phyloP scores from a whole-genome alignment of 306 rosid genomes.

The Malus asiatica region DNA sequence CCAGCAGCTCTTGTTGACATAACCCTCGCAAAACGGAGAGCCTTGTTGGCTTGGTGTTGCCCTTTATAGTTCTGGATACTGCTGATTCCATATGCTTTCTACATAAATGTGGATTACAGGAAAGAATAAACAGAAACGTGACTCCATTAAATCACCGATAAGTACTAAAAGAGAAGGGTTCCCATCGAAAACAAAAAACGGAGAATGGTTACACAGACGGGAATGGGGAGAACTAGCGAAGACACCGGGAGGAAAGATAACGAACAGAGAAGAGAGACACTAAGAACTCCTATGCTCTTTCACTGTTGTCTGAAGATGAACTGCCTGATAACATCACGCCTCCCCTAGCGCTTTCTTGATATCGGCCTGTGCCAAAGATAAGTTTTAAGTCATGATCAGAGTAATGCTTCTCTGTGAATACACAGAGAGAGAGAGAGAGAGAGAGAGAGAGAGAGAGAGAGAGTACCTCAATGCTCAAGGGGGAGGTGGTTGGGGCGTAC shows the following conservation, averaged over 20 bases:
- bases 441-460: constrained; percentile 6
- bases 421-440: not conserved
- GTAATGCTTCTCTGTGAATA: not conserved
- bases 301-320: not conserved
- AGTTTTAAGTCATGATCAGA: not conserved
- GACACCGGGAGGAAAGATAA: not conserved
- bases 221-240: not conserved
- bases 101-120: not conserved
- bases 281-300: not conserved
- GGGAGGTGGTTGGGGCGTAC: constrained; percentile 58
- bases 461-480: constrained; percentile 58
- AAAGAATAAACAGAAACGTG: not conserved
- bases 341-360: constrained; percentile 73
- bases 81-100: not conserved
- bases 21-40: too few relatives aligned
- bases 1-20: too few relatives aligned
- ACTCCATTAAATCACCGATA: not conserved
- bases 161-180: not conserved
- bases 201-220: not conserved
- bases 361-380: constrained; percentile 44
- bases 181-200: not conserved
- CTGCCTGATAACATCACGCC: constrained; percentile 24
- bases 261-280: not conserved
- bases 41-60: too few relatives aligned
- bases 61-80: too few relatives aligned